Base-by-base conservation (phyloP, 805 yeast species). In the Hanseniaspora guilliermondii region DNA sequence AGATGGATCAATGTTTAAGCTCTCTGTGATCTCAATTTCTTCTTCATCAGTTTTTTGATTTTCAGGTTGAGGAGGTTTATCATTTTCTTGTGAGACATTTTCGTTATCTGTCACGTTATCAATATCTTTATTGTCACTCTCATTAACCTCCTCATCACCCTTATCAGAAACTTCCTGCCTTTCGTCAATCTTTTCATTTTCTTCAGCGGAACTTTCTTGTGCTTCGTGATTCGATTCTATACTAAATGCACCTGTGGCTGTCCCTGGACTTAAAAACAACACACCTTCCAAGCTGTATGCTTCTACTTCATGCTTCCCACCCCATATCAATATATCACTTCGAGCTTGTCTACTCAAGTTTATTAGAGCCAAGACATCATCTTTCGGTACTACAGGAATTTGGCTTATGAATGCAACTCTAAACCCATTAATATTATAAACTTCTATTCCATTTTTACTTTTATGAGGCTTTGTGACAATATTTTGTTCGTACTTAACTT, bases 261-360 rank as follows among this genome's bases (percentile, higher is more conserved):
- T 84, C 0, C 98, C 98, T 0, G 98, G 97, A 65, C 87, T 91
- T n/a, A 93, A 76, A 63, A 93, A 93, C 66, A 89, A 87, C 68
- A 86, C 87, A 22, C 94, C 95, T 59, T 88, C 97, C 56, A 89
- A 70, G 9, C 93, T 85, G 63, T 88, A 91, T 0, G 97, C 96
- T 64, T 91, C 97, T 4, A 87, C 94, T 59, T 80, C 79, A 65
- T 87, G 95, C 1, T 95, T 84, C 0, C 96, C 95, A 14, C 97
- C 97, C 85, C 93, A 87, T 14, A 93, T 73, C 59, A 93, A 71
- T 5, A 93, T 77, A 67, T 93, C 97, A 39, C 86, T 97, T 65
- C 89, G 94, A 74, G 89, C 75, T 68, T 87, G 87, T 57, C 98
- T 75, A 1, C 97, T 96, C 57, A 85, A 76, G 0, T 85, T 78